phyloP scores from a whole-genome alignment of 495 filamentous ascomycete species.

The Amorphotheca resinae region DNA sequence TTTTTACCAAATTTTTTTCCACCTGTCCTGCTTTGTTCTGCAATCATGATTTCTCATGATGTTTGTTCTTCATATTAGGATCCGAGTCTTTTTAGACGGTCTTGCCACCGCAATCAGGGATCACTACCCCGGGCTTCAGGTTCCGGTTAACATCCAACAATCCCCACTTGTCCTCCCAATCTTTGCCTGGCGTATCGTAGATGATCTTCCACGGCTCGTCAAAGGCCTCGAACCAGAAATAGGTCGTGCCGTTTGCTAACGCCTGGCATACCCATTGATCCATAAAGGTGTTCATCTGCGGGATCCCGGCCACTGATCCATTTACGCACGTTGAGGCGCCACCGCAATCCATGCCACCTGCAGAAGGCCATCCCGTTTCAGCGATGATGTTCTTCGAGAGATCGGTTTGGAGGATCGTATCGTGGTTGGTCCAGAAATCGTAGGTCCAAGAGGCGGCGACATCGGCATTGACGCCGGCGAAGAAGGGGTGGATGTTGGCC shows the following conservation, averaged over 20 bases:
- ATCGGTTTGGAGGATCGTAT: constrained; percentile 46
- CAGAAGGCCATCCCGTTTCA: constrained; percentile 87
- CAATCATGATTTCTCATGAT: too few species aligned
- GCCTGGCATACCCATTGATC: constrained; percentile 72
- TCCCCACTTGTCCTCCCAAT: constrained; percentile 97
- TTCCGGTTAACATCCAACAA: constrained; percentile 79
- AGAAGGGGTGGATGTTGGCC: constrained; percentile 97
- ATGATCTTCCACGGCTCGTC: constrained; percentile 87
- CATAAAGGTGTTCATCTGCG: constrained; percentile 82
- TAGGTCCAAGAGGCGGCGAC: constrained; percentile 72
- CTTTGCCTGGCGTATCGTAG: constrained; percentile 54
- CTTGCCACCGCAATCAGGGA: constrained; percentile 78
- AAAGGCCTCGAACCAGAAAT: constrained; percentile 96
- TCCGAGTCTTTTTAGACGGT: constrained; percentile 34
- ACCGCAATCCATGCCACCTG: constrained; percentile 73
- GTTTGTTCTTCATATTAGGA: too few species aligned
- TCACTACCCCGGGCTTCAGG: constrained; percentile 71
- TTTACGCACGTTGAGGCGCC: constrained; percentile 37
- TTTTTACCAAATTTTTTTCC: too few species aligned
- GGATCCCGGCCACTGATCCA: constrained; percentile 65
- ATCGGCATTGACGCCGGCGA: constrained; percentile 61
- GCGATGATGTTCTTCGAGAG: constrained; percentile 62
- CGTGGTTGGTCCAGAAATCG: constrained; percentile 59
- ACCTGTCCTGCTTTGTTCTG: too few species aligned
- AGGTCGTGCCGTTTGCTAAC: constrained; percentile 68